Percentiles rank a stretch among this genome's conserved stretches.
phyloP scores from a whole-genome alignment of 805 yeast genomes.

The Wickerhamomyces bovis region DNA sequence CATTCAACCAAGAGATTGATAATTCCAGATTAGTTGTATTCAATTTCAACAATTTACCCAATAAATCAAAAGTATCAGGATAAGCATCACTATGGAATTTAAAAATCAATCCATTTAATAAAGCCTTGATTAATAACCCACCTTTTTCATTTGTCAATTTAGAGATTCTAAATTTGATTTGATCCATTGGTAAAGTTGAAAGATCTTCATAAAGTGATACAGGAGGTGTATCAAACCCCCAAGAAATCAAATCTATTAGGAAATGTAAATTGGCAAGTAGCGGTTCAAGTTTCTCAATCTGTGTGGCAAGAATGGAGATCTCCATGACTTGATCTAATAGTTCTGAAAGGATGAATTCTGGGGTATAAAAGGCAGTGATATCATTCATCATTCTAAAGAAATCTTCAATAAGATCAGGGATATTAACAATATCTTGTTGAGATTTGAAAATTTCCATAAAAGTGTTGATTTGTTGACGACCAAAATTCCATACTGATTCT shows the following conservation, averaged over 20 bases:
- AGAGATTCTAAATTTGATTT: constrained; percentile 2
- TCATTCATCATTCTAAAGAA: constrained; percentile 78
- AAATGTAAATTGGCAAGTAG: constrained; percentile 65
- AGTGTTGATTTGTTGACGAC: constrained; percentile 55
- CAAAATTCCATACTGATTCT: constrained; percentile 67
- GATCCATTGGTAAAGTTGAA: constrained; percentile 28
- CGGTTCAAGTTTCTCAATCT: constrained; percentile 65
- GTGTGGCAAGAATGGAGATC: constrained; percentile 49
- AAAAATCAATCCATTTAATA: constrained; percentile 63
- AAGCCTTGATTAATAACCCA: constrained; percentile 39
- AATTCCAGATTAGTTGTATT: constrained; percentile 33
- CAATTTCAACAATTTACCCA: constrained; percentile 55
- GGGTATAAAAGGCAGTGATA: constrained; percentile 68
- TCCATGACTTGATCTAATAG: constrained; percentile 49
- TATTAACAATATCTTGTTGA: constrained; percentile 19
- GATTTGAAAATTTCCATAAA: constrained; percentile 41
- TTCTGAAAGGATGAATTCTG: constrained; percentile 39
- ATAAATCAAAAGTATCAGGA: constrained; percentile 68
- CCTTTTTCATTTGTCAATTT: constrained; percentile 50
- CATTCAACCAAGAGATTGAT: constrained; percentile 50
- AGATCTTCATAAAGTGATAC: constrained; percentile 56
- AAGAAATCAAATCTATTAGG: constrained; percentile 72
- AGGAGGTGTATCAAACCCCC: constrained; percentile 83
- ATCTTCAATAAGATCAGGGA: constrained; percentile 71
- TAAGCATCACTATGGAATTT: constrained; percentile 65